phyloP scores from a whole-genome alignment of 345 rosid genomes.

The Erucastrum elatum region DNA sequence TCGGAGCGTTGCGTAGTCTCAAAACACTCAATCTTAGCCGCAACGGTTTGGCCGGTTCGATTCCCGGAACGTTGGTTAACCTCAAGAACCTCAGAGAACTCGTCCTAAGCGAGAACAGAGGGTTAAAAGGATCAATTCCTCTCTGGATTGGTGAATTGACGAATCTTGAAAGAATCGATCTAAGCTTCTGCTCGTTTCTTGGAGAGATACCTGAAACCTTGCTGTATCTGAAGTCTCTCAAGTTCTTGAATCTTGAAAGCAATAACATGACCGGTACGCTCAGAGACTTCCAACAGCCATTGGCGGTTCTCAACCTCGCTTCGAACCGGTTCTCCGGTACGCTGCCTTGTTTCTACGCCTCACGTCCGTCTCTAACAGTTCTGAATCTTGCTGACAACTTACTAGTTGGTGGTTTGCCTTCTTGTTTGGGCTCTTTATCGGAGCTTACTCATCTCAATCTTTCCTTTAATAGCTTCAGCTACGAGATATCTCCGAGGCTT shows the following conservation, averaged over 20 bases:
- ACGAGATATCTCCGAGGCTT: constrained; percentile 72
- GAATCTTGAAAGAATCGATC: constrained; percentile 64
- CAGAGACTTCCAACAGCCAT: constrained; percentile 60
- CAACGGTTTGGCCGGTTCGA: constrained; percentile 55
- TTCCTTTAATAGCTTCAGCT: constrained; percentile 60
- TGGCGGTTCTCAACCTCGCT: constrained; percentile 65
- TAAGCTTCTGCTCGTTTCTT: constrained; percentile 65
- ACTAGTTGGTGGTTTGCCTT: constrained; percentile 82
- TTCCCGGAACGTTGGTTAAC: constrained; percentile 52
- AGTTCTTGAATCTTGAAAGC: constrained; percentile 60
- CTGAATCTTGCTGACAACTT: constrained; percentile 67
- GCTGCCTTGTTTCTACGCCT: constrained; percentile 75
- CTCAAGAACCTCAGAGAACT: constrained; percentile 62
- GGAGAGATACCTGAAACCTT: constrained; percentile 68
- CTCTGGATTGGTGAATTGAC: constrained; percentile 64
- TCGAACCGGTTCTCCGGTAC: constrained; percentile 77
- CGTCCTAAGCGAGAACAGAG: constrained; percentile 53
- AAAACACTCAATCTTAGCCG: constrained; percentile 66
- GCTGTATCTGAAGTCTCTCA: constrained; percentile 53
- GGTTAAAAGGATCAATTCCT: constrained; percentile 61
- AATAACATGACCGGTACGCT: constrained; percentile 63
- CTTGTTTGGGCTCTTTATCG: constrained; percentile 68
- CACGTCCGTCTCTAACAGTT: constrained; percentile 51
- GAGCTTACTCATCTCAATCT: constrained; percentile 64
- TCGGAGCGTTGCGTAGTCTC: constrained; percentile 57